Conservation (phyloP, 768 basidiomycete genomes). For the Mycena galericulata region DNA sequence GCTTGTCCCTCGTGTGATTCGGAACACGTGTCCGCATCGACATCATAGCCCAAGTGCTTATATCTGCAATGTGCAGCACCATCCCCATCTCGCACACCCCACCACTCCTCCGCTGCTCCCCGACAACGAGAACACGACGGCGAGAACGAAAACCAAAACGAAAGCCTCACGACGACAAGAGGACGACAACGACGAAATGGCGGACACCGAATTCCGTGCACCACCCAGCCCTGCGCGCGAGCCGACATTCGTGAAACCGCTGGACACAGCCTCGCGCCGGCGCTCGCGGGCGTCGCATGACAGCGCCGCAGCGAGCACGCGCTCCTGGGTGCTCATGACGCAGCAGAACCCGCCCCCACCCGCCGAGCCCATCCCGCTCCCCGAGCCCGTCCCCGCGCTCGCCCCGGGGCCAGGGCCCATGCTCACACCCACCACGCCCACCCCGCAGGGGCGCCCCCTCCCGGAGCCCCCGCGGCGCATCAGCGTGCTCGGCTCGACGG, state of each 20-base stretch:
- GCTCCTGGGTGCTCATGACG: conserved; percentile 35
- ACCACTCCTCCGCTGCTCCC: neutral
- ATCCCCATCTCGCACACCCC: neutral
- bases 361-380: conserved; percentile 23
- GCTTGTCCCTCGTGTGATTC: conserved; percentile 16
- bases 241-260: conserved; percentile 16
- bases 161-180: neutral
- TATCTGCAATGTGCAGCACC: neutral
- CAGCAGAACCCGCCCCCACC: conserved; percentile 29
- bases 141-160: no score
- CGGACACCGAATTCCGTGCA: conserved; percentile 25
- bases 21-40: conserved; percentile 21
- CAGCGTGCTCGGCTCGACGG: conserved; percentile 1
- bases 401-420: no score
- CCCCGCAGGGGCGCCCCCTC: no score
- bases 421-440: no score
- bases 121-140: no score
- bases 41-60: conserved; percentile 16
- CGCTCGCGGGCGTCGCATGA: conserved; percentile 28
- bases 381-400: conserved; percentile 27
- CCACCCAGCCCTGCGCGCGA: conserved; percentile 9
- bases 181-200: conserved; percentile 3
- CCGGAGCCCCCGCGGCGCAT: conserved; percentile 24
- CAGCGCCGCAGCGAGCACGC: conserved; percentile 33
- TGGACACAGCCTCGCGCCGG: conserved; percentile 22